Base-by-base conservation (phyloP, 805 yeast species). In the Novakomyces olei region DNA sequence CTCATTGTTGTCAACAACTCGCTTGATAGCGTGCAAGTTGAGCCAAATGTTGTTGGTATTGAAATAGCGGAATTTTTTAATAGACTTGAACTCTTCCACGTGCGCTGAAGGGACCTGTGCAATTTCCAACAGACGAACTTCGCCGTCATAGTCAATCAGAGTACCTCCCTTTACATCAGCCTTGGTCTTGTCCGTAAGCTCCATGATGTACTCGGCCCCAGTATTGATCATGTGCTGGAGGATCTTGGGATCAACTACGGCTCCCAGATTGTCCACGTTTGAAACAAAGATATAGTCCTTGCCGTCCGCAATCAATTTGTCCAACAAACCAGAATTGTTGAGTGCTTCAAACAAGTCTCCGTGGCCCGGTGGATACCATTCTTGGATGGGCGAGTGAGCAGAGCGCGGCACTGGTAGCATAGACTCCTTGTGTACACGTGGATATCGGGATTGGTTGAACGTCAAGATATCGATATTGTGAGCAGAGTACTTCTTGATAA, bases 111-210 rank as follows among this genome's bases (percentile, higher is more conserved):
- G 96, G 40, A 85, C 98, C 63, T 85, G 98, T 27, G 94, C 94
- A 46, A 88, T 85, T 59, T 88, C 96, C 47, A 88, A 68, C 50
- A 88, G 67, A 57, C 94, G 72, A 38, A 88, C 92, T 50, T 75
- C 72, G 41, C 95, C 96, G 44, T 80, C 85, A 57, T 88, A 88
- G 58, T 80, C 80, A 55, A 88, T 83, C 55, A 88, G 69, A 43
- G 96, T 88, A 63, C 96, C 98, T 63, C 98, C 98, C 61, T 88
- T 88, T 50, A 88, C 98, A 55, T 88, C 98, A 23, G 98, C 98
- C 57, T 96, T 74, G 33, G 98, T 88, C 64, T 88, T 88, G 60
- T 85, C 93, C 34, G 98, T 88, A 55, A 88, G 70, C 61, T 88
- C 98, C 98, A 88, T 88, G 44, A 88, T 72, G 57, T 85, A 88